Evolutionary conservation across 495 filamentous ascomycete genomes (phyloP), one percentile per base, ranked within the genome.

Genomic region (Evernia prunastri): DNA sequence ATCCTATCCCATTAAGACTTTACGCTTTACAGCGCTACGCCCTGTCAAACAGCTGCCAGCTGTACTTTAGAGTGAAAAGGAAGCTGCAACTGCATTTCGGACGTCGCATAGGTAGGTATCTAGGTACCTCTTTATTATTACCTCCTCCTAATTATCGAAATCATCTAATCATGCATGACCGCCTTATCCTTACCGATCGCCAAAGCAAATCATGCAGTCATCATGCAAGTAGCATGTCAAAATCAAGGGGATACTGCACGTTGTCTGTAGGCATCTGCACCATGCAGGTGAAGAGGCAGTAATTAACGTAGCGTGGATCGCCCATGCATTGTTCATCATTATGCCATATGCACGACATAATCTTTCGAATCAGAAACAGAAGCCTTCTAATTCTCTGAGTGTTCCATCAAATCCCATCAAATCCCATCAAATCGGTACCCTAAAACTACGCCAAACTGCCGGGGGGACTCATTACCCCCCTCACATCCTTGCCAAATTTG

Each of bases 301-400:
- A n/a, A n/a, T n/a, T n/a, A n/a, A n/a, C n/a, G n/a, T 49, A 49
- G 45, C 45, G 45, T 9, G 33, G 45, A 58, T 35, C 61, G 53
- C 53, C 42, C 31, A 35, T 27, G 61, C 29, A 29, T 3, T 54
- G 23, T 58, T 23, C 23, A 57, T n/a, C n/a, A n/a, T n/a, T n/a
- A n/a, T n/a, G n/a, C n/a, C n/a, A n/a, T n/a, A n/a, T 63, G 61
- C 61, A 63, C 61, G 42, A 63, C 61, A 63, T 59, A 40, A n/a
- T n/a, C n/a, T n/a, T 47, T 13, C 43, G 23, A 61, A 61, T 61
- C 29, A 17, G 1, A 49, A 59, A 43, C 62, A 40, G 31, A n/a
- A n/a, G n/a, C n/a, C n/a, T n/a, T n/a, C n/a, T n/a, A n/a, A n/a
- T n/a, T n/a, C n/a, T n/a, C n/a, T n/a, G n/a, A n/a, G n/a, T n/a